These are phyloP conservation scores for Sarcomyxa edulis DNA, from an alignment of 768 basidiomycete genomes.

Conservation along the genomic window DNA sequence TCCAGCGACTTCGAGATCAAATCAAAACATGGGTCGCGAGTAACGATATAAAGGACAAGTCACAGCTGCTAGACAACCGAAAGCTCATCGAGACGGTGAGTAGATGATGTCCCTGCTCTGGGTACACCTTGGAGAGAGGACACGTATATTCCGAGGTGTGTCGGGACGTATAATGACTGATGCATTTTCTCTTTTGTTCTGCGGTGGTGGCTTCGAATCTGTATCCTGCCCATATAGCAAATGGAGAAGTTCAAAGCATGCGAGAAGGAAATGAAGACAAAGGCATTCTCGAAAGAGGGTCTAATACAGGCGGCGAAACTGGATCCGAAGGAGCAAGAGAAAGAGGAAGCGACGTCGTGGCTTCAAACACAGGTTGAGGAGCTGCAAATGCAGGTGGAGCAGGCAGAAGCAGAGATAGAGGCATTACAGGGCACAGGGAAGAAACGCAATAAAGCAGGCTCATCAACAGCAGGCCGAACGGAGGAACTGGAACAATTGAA, in stretches of 20 bases:
- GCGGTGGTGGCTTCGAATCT: constrained; percentile 15
- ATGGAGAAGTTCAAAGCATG: constrained; percentile 99
- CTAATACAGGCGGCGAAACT: constrained; percentile 90
- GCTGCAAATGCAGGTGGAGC: constrained; percentile 88
- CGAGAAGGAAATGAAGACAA: constrained; percentile 99
- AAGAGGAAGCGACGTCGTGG: constrained; percentile 86
- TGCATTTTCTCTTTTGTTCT: constrained; percentile 17
- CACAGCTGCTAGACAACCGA: constrained; percentile 84
- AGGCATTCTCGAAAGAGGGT: constrained; percentile 98
- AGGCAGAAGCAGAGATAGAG: constrained; percentile 94
- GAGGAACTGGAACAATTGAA: constrained; percentile 86
- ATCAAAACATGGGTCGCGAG: constrained; percentile 99
- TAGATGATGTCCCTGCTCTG: constrained; percentile 16
- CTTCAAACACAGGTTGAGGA: constrained; percentile 87
- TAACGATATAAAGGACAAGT: constrained; percentile 99
- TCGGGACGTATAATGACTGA: too few species aligned
- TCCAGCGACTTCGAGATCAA: constrained; percentile 96
- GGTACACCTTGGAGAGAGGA: constrained; percentile 10
- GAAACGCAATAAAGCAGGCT: constrained; percentile 75
- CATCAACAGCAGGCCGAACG: constrained; percentile 61
- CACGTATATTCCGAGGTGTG: constrained; percentile 1
- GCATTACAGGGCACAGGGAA: constrained; percentile 73
- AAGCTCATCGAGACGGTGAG: constrained; percentile 95
- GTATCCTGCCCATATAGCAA: constrained; percentile 59
- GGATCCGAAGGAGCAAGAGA: constrained; percentile 96